Base-by-base conservation (phyloP, 192 early-diverging fungal species). In the Phlyctochytrium arcticum region DNA sequence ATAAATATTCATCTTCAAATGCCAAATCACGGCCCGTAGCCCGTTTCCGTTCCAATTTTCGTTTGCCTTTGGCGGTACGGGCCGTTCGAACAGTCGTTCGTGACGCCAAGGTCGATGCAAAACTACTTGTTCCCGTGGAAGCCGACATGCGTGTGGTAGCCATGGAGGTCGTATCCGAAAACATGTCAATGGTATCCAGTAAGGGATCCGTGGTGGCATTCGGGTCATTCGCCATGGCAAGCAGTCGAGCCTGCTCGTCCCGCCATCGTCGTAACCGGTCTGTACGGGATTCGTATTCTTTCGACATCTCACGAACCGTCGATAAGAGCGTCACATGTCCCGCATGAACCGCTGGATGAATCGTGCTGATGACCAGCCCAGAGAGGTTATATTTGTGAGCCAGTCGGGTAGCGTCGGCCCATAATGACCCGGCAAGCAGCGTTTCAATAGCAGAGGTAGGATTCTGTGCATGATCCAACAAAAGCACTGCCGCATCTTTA, bases 131-230 rank as follows among this genome's bases (percentile, higher is more conserved):
- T 9, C 87, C 84, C 46, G 89, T 95, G n/a, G n/a, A n/a, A n/a
- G n/a, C n/a, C n/a, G n/a, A n/a, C 61, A 90, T 48, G 3, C 66
- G 89, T 48, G 86, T 83, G 63, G 90, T 94, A 23, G 87, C 88
- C 91, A 96, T 93, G 5, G 92, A 94, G 4, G 90, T 89, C 5
- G 96, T 95, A 68, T 98, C 96, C 0, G 94, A 95, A 79, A 94
- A 87, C 78, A 94, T 86, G 68, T 98, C 96, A 10, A 96, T 80
- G 68, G 92, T 88, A 55, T 95, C 90, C n/a, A 91, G 63, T 21
- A 76, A 10, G 15, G 66, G 66, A 37, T 89, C 88, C 6, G 19
- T 34, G 8, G 15, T 21, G 19, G n/a, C 31, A 35, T 44, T 47
- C 6, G 34, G 48, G 32, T 27, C 48, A 6, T 37, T 26, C 3